Conservation (phyloP, 257 asterid species). For the Paulownia fortunei region DNA sequence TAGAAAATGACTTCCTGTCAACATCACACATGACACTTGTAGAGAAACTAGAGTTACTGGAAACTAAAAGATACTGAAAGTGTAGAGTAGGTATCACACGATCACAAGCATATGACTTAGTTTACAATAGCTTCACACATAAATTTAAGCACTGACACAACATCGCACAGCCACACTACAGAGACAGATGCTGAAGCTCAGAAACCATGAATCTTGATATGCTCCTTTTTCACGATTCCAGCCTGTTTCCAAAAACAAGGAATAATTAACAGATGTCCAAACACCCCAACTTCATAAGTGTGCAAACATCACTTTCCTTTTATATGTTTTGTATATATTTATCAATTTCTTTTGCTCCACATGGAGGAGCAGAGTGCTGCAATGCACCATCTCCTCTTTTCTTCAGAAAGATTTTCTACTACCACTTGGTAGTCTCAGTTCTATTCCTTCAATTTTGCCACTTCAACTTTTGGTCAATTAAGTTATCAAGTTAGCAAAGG, state of each 20-base stretch:
- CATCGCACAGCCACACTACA: not conserved
- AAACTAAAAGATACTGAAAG: not conserved
- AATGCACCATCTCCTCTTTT: not conserved
- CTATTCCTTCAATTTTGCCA: not conserved
- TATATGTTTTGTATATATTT: not conserved
- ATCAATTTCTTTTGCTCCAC: not conserved
- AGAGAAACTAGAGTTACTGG: not conserved
- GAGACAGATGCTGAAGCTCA: constrained; percentile 26
- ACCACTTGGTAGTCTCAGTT: too few relatives aligned
- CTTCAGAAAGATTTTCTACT: not conserved
- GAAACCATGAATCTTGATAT: constrained; percentile 59
- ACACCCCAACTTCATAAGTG: not conserved
- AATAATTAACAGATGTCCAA: not conserved
- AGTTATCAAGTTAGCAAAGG: not conserved
- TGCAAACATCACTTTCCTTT: not conserved
- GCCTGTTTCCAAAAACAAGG: constrained; percentile 34
- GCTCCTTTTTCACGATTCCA: constrained; percentile 53
- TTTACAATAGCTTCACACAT: not conserved
- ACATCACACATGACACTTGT: constrained; percentile 12
- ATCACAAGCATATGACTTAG: constrained; percentile 12
- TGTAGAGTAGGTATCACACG: not conserved
- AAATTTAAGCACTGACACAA: constrained; percentile 9
- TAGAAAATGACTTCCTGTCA: not conserved
- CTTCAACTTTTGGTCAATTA: too few relatives aligned
- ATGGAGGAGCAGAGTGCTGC: not conserved